Base-by-base conservation (phyloP, 768 basidiomycete genomes). In the Phanerochaete carnosa region DNA sequence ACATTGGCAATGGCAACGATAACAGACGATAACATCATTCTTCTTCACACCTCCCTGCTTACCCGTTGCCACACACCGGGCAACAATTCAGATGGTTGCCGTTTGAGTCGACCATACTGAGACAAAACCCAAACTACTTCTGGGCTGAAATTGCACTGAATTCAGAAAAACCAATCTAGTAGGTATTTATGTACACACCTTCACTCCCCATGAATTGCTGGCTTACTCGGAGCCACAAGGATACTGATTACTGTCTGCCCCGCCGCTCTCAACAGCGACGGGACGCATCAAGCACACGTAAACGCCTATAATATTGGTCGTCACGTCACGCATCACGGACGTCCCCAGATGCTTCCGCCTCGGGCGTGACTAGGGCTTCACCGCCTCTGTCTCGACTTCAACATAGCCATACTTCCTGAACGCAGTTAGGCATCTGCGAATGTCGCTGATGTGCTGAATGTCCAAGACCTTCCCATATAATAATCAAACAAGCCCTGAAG, bases 21-120 rank as follows among this genome's bases (percentile, higher is more conserved):
- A 28, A 19, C 15, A 55, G 43, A 55, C 54, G 16, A 16, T 39
- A 28, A 19, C 15, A 55, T 55, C 54, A 55, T 35, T 23, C 25
- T 49, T 49, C 47, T 26, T 19, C 5, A 11, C 6, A 3, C 47
- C 25, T 4, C 23, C 51, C 29, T 52, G 29, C 16, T 16, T 16
- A 32, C 37, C 37, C 35, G 54, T 55, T 55, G 54, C 54, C 26
- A 55, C 32, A 55, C 54, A 16, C 32, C 35, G 35, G n/a, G n/a
- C n/a, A 13, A 35, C 52, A 54, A 54, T 25, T 55, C 35, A 33
- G 54, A 55, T 55, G 35, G 54, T 55, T 55, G 54, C 54, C 32
- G 39, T 7, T 35, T 35, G 15, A 9, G 19, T 43, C 39, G 11
- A 8, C 16, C 19, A 19, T 4, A 4, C 39, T 19, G 8, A 43